Conservation (phyloP, 176 grass and related monocot species). For the Rhynchospora pubera region DNA sequence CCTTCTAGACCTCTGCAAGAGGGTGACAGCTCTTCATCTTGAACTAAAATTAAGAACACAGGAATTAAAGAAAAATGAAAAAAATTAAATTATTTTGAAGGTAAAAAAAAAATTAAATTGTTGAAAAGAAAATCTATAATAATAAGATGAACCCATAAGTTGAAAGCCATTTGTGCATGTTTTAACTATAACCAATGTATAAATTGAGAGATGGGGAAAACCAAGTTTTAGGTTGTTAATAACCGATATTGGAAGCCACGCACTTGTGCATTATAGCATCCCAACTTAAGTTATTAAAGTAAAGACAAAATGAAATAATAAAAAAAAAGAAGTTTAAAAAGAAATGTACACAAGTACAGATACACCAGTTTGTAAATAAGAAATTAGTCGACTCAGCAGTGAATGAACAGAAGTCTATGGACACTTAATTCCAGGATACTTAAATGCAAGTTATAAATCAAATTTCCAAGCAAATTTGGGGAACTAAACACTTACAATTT, state of each 20-base stretch:
- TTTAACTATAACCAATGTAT: neutral
- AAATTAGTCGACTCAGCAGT: neutral
- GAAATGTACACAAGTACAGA: neutral
- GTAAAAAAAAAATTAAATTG: neutral
- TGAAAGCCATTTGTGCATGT: neutral
- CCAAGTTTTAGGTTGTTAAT: neutral
- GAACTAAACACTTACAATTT: slow-evolving; percentile 21
- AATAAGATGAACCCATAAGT: neutral
- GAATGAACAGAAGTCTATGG: neutral
- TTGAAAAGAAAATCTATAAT: neutral
- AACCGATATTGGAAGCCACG: neutral
- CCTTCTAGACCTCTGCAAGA: slow-evolving; percentile 36
- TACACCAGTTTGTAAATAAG: neutral
- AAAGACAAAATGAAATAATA: neutral
- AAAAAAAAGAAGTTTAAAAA: neutral
- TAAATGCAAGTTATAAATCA: neutral
- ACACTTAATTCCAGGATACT: neutral
- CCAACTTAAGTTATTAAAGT: neutral
- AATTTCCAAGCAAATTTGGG: neutral
- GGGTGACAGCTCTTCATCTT: slow-evolving; percentile 52
- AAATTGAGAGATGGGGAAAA: neutral
- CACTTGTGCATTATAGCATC: neutral
- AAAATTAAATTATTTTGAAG: no score
- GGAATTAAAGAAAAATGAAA: neutral
- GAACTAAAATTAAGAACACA: slow-evolving; percentile 22